Evolutionary conservation across 2,329 filamentous ascomycete species (phyloP), one percentile per base, ranked within the genome.

Genomic region (Botrytis pseudocinerea): DNA sequence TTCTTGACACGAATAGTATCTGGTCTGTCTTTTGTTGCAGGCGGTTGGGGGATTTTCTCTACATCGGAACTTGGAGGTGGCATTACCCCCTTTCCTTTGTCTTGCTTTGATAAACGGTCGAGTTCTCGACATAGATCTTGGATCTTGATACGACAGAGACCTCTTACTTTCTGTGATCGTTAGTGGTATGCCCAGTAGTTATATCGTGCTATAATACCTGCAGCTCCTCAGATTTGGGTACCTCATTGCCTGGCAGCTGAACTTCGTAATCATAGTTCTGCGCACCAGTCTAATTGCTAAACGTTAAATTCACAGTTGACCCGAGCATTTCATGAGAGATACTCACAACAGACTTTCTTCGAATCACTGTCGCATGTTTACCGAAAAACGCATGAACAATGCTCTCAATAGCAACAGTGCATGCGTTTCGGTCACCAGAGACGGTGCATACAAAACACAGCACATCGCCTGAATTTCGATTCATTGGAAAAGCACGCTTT

Each of bases 1-100:
- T 68, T 72, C 18, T 51, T 61, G 16, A 72, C 51, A 22, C 70
- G 70, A 46, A 72, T 68, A 4, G 70, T 72, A 51, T 72, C 70
- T 6, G 70, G 70, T 10, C 70, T 63, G 42, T 57, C 65, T 48
- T 72, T 72, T 40, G 3, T 25, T 35, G 32, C 22, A 22, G 40
- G 28, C 3, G 51, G 22, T 14, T 51, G 16, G 22, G 48, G 25
- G 9, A 28, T 22, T 7, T 40, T 20, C 4, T 38, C 32, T 28
- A 8, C 2, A n/a, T 20, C 46, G 9, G 63, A 35, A 48, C 22
- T 48, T 40, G 46, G 4, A 54, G 22, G 32, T 25, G 5, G 32
- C 8, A 46, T 25, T 40, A 28, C 22, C 12, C 8, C 46, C 54
- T 66, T 28, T n/a, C 44, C 46, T 28, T 66, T 66, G 18, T 66